phyloP scores from a whole-genome alignment of 148 eudicot species.

The Persicaria tinctoria region DNA sequence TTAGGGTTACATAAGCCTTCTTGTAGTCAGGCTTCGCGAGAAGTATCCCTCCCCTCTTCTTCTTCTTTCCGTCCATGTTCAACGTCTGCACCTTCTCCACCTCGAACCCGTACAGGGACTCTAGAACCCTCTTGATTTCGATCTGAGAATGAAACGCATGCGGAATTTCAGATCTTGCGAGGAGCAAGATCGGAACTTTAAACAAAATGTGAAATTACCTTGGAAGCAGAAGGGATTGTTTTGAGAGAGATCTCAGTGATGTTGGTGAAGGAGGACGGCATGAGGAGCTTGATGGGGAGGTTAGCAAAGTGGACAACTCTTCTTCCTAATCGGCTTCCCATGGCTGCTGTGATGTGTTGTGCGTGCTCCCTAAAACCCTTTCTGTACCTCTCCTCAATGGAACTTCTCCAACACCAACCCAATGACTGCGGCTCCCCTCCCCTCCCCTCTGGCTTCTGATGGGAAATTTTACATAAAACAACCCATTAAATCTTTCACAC shows the following conservation, averaged over 20 bases:
- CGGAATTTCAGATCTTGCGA: not conserved
- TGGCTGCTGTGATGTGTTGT: slow-evolving; percentile 1
- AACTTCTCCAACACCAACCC: no score
- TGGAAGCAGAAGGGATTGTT: slow-evolving; percentile 89
- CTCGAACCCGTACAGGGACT: slow-evolving; percentile 79
- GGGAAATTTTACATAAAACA: no score
- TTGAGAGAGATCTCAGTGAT: slow-evolving; percentile 89
- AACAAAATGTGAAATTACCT: slow-evolving; percentile 30
- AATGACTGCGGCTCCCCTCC: no score
- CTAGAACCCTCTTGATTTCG: slow-evolving; percentile 79
- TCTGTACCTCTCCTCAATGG: no score
- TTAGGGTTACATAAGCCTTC: slow-evolving; percentile 76
- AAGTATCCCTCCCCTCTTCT: slow-evolving; percentile 72
- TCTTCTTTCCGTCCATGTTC: slow-evolving; percentile 95
- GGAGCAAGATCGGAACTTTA: not conserved
- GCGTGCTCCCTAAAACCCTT: not conserved
- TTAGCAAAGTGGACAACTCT: slow-evolving; percentile 73
- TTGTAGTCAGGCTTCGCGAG: slow-evolving; percentile 79
- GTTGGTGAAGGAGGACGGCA: slow-evolving; percentile 82
- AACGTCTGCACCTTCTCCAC: slow-evolving; percentile 76
- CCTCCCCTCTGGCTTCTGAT: no score
- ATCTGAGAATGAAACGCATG: slow-evolving; percentile 28
- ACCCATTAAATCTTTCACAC: no score
- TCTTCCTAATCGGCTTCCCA: slow-evolving; percentile 67
- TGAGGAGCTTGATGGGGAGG: slow-evolving; percentile 83